phyloP scores from a whole-genome alignment of 2,329 filamentous ascomycete species.

The Cyphellophora europaea region DNA sequence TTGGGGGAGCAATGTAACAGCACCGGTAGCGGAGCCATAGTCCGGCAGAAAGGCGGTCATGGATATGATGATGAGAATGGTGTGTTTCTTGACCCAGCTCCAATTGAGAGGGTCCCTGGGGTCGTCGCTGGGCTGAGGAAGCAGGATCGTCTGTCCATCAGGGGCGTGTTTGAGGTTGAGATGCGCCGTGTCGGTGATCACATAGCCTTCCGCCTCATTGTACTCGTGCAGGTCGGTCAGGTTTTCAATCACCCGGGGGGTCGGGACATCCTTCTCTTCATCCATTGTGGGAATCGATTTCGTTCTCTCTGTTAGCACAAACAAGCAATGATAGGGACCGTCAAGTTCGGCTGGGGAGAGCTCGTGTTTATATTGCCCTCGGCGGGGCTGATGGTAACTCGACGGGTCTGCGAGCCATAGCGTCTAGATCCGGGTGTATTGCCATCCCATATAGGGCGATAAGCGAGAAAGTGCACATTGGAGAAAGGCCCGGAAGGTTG shows the following conservation, averaged over 20 bases:
- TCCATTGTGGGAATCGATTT: constrained; percentile 3
- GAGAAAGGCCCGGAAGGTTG: too few species aligned
- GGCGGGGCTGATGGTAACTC: too few species aligned
- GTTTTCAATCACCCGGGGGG: constrained; percentile 6
- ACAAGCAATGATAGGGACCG: constrained; percentile 12
- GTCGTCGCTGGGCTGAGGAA: constrained; percentile 29
- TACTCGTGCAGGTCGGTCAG: constrained; percentile 14
- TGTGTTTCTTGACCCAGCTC: constrained; percentile 24
- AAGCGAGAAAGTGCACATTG: too few species aligned
- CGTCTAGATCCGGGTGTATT: too few species aligned
- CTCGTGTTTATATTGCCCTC: too few species aligned
- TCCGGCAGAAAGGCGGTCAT: constrained; percentile 30
- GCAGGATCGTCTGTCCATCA: constrained; percentile 33
- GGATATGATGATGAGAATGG: constrained; percentile 29
- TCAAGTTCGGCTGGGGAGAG: constrained; percentile 6
- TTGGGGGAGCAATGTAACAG: constrained; percentile 31
- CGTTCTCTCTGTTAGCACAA: too few species aligned
- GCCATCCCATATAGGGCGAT: too few species aligned
- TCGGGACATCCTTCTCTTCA: constrained; percentile 12
- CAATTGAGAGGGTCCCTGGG: constrained; percentile 32
- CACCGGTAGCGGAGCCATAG: constrained; percentile 32
- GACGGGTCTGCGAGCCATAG: too few species aligned
- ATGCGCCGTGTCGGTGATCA: constrained; percentile 22
- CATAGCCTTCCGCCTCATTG: constrained; percentile 23
- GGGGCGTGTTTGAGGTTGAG: constrained; percentile 22